Base-by-base conservation (phyloP, 2,329 filamentous ascomycete species). In the Colletotrichum melonis region DNA sequence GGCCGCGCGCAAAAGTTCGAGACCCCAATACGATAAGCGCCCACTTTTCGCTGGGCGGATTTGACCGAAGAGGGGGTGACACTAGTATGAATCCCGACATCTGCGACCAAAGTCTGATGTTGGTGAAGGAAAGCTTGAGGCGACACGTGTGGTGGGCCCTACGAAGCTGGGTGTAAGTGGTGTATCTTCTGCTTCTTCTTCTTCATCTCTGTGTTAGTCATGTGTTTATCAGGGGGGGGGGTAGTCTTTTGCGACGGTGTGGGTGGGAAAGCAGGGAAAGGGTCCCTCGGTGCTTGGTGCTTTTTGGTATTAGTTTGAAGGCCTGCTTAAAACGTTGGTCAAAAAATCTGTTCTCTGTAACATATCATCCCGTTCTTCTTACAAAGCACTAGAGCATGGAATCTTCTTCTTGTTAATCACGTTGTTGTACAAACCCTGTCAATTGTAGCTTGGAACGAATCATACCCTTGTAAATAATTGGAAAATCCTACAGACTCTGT, bases 321-420 rank as follows among this genome's bases (percentile, higher is more conserved):
- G 68, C 63, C 46, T 64, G 32, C 54, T 11, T 63, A 67, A 72
- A 67, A 67, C 64, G 24, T 63, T 63, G 57, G 57, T 57, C 35
- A 35, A 67, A 69, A 63, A 55, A 60, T 38, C n/a, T 60, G 49
- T 70, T 70, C 46, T 35, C 60, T 60, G 70, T 73, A 70, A 26
- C 54, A 73, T 56, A 62, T 65, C 70, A 49, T 60, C 38, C 11
- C 42, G 38, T 69, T 59, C 26, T 54, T 60, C 54, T 56, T 49
- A 42, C 70, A 49, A 57, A 63, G 38, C 46, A 69, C 16, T 55
- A 55, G 30, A 42, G 52, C 42, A 56, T 49, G 42, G 30, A 11
- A 14, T 14, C 26, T 28, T 14, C 26, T 28, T 52, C 46, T n/a
- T 69, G 19, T 42, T 42, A 52, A 38, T 64, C 12, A 14, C 58